Base-by-base conservation (phyloP, 805 yeast genomes). In the Candida ovalis region DNA sequence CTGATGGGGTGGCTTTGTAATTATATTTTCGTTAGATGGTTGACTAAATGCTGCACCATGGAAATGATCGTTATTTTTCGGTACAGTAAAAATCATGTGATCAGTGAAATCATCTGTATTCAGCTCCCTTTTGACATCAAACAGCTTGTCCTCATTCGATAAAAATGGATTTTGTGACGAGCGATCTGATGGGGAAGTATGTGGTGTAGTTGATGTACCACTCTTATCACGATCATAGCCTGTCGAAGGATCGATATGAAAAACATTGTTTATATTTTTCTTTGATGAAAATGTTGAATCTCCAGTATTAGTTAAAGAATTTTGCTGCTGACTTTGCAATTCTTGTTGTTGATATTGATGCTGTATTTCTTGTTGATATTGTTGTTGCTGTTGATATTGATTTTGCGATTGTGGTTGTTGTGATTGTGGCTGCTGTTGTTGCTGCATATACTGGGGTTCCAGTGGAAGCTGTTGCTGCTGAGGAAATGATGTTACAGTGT, bases 151-250 rank as follows among this genome's bases (percentile, higher is more conserved):
- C 6, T 48, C 55, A 35, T 44, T 49, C n/a, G 54, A 15, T 25
- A 49, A 22, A 23, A 54, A 54, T 22, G 58, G 55, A 36, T 52
- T 54, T 15, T 15, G 35, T 30, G 15, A 30, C 35, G 15, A 12
- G 28, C 10, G 28, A 7, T 25, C 28, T 17, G 35, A 30, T 4
- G 35, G 9, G 15, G 12, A 10, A 13, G 35, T 15, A 12, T 10
- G 28, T 7, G 21, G 35, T 15, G 35, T 30, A 30, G 12, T 30
- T n/a, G n/a, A n/a, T n/a, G n/a, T n/a, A n/a, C n/a, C n/a, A n/a
- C n/a, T n/a, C n/a, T n/a, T n/a, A n/a, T n/a, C n/a, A n/a, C n/a
- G n/a, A n/a, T n/a, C 35, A 15, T 8, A 30, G 15, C 15, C 15
- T 30, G 35, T 30, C 9, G 12, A 6, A 4, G 35, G 12, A 6